Percentiles rank a stretch among this genome's conserved stretches.
These are phyloP conservation scores for Trapa bicornis DNA, from an alignment of 345 rosid genomes.

Conservation along the genomic window DNA sequence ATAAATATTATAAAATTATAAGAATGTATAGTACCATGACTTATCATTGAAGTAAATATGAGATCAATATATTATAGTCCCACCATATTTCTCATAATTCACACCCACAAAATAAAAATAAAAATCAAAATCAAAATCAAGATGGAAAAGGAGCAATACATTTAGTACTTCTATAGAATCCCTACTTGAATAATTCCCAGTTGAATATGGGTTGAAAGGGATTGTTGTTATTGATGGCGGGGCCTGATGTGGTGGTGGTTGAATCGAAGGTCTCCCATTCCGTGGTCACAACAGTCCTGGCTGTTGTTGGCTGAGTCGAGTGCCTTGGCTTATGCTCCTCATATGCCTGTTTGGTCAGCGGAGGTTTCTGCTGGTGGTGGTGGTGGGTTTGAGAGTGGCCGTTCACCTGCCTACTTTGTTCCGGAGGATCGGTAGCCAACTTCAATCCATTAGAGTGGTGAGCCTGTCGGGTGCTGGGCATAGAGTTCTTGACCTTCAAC, in stretches of 20 bases:
- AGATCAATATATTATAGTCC: no score
- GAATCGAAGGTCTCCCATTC: conserved; percentile 94
- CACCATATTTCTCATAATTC: conserved; percentile 13
- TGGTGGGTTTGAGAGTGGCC: conserved; percentile 26
- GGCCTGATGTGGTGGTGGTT: conserved; percentile 4
- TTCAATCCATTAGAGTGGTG: conserved; percentile 30
- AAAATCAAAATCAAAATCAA: no score
- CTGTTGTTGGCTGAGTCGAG: conserved; percentile 13
- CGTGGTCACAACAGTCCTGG: conserved; percentile 59
- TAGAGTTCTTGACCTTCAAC: conserved; percentile 71
- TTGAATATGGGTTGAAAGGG: conserved; percentile 54
- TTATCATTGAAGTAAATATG: no score
- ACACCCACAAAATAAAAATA: conserved; percentile 15
- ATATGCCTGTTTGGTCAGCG: conserved; percentile 6
- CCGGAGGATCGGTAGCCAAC: conserved; percentile 29
- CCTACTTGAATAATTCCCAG: conserved; percentile 84
- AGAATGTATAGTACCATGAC: no score
- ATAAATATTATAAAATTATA: no score
- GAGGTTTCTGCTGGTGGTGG: neutral
- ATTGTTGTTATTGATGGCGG: neutral
- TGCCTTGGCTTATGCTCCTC: conserved; percentile 9
- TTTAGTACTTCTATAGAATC: neutral
- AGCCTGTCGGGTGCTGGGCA: conserved; percentile 22
- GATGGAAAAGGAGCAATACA: neutral
- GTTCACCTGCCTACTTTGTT: conserved; percentile 24